Evolutionary conservation across 2,329 filamentous ascomycete species (phyloP).

Genomic region (Chrysosporium queenslandicum): DNA sequence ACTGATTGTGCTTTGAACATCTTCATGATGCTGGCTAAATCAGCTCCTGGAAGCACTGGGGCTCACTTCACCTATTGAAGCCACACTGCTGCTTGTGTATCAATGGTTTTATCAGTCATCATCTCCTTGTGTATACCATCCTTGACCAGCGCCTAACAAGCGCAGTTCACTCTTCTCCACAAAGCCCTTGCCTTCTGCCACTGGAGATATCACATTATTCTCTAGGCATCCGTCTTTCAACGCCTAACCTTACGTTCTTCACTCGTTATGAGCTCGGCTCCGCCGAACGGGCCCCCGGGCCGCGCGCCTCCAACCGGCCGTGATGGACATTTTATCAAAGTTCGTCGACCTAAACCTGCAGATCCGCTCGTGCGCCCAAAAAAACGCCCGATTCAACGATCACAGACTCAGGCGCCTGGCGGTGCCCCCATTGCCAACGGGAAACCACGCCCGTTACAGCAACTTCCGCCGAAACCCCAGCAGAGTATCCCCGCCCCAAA

Average conservation of each 20-base stretch:
- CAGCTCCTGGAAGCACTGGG: too few relatives aligned
- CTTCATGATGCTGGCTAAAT: too few relatives aligned
- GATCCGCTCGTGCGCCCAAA: constrained; percentile 58
- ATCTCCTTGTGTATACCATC: too few relatives aligned
- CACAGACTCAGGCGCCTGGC: constrained; percentile 11
- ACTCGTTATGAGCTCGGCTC: constrained; percentile 26
- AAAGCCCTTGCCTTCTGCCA: neutral
- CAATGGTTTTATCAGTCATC: too few relatives aligned
- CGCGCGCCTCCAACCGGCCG: constrained; percentile 38
- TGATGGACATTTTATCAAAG: constrained; percentile 37
- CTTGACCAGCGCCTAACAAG: too few relatives aligned
- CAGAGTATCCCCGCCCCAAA: constrained; percentile 19
- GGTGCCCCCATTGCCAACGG: constrained; percentile 17
- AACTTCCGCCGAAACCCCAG: constrained; percentile 15
- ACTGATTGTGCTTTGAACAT: too few relatives aligned
- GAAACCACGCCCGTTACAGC: constrained; percentile 20
- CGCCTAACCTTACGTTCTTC: too few relatives aligned
- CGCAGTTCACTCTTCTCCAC: too few relatives aligned
- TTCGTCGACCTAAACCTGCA: constrained; percentile 42
- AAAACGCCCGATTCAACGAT: constrained; percentile 31
- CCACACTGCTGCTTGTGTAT: too few relatives aligned
- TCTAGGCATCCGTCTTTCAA: neutral
- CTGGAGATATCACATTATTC: neutral
- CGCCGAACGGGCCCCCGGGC: constrained; percentile 38
- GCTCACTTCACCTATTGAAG: too few relatives aligned